Conservation (phyloP, 2,329 filamentous ascomycete genomes). For the Trichoderma asperellum region DNA sequence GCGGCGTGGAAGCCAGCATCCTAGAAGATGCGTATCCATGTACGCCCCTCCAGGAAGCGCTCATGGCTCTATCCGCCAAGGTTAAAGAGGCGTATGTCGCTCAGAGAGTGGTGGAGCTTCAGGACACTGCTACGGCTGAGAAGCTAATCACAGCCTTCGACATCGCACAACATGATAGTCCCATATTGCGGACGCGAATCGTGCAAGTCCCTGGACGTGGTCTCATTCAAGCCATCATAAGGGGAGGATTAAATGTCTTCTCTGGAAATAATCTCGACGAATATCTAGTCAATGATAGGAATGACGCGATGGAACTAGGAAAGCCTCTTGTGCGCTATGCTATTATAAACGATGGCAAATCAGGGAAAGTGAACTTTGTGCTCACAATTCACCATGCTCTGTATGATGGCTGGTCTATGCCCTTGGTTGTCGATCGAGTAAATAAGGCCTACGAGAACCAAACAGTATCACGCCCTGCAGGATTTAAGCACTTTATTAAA, state of each 20-base stretch:
- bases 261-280: constrained; percentile 43
- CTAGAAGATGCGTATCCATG: constrained; percentile 60
- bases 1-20: constrained; percentile 45
- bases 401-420: constrained; percentile 62
- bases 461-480: constrained; percentile 41
- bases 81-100: constrained; percentile 57
- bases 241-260: constrained; percentile 44
- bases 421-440: constrained; percentile 52
- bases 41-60: constrained; percentile 57
- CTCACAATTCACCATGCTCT: constrained; percentile 60
- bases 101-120: constrained; percentile 51
- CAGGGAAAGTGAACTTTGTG: constrained; percentile 50
- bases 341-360: constrained; percentile 42
- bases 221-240: constrained; percentile 53
- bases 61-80: constrained; percentile 58
- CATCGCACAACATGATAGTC: constrained; percentile 41
- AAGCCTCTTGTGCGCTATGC: constrained; percentile 52
- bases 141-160: constrained; percentile 51
- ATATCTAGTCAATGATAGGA: constrained; percentile 48
- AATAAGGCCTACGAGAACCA: constrained; percentile 49
- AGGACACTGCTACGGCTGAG: constrained; percentile 42
- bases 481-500: constrained; percentile 56
- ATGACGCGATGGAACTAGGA: constrained; percentile 50
- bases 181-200: constrained; percentile 55
- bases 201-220: constrained; percentile 50